Conservation (phyloP, 75 land plant species). For the Azolla pinnata region DNA sequence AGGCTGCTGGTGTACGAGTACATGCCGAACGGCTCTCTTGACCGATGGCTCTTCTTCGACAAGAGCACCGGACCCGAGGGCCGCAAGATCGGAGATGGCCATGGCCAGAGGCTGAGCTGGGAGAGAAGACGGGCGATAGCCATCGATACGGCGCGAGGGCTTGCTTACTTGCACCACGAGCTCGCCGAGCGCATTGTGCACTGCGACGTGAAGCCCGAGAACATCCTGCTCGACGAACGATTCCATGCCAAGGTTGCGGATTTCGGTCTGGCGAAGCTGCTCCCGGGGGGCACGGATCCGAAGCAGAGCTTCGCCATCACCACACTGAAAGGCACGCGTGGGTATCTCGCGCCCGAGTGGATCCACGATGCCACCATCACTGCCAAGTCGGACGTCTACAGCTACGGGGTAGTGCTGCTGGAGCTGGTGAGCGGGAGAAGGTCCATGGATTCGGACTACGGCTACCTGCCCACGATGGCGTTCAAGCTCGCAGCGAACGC, state of each 20-base stretch:
- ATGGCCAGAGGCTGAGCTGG: constrained; percentile 13
- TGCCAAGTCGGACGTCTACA: not conserved
- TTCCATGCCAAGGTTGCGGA: constrained; percentile 11
- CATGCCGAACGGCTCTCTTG: constrained; percentile 59
- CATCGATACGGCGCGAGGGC: constrained; percentile 7
- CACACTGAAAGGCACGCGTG: constrained; percentile 1
- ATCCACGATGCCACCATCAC: not conserved
- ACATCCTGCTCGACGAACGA: constrained; percentile 10
- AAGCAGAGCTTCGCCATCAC: not conserved
- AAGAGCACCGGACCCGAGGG: constrained; percentile 21
- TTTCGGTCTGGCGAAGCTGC: not conserved
- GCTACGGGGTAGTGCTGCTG: constrained; percentile 5
- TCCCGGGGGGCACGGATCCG: not conserved
- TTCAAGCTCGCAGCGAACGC: too few relatives aligned
- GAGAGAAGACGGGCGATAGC: constrained; percentile 9
- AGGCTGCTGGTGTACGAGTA: constrained; percentile 65
- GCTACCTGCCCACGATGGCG: not conserved
- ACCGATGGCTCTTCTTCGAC: constrained; percentile 43
- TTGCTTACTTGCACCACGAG: constrained; percentile 6
- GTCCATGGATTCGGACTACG: not conserved
- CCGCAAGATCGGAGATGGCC: too few relatives aligned
- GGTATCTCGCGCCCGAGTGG: constrained; percentile 3
- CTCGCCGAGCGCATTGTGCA: constrained; percentile 9
- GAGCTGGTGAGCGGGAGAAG: not conserved
- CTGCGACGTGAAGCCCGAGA: constrained; percentile 10